Percentiles rank a stretch among this genome's conserved stretches.
Evolutionary conservation across 2,329 filamentous ascomycete genomes (phyloP).

Genomic region (Talaromyces sp.): DNA sequence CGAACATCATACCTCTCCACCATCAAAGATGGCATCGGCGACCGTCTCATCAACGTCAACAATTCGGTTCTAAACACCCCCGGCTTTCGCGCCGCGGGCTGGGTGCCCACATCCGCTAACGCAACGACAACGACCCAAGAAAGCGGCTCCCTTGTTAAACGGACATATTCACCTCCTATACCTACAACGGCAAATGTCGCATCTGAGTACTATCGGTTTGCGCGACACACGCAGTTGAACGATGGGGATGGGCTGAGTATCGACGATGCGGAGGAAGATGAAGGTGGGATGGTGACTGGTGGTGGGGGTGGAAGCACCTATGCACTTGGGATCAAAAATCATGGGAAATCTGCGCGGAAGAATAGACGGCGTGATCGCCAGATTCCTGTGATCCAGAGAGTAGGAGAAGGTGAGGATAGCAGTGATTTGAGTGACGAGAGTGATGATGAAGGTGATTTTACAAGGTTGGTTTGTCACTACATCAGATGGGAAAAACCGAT

Average conservation of each 20-base stretch:
- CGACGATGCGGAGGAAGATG: slow-evolving; percentile 57
- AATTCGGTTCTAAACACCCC: slow-evolving; percentile 61
- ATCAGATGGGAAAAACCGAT: neutral
- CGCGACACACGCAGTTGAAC: slow-evolving; percentile 27
- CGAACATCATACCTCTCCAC: slow-evolving; percentile 62
- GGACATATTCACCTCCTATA: slow-evolving; percentile 65
- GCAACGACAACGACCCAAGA: slow-evolving; percentile 38
- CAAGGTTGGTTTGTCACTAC: slow-evolving; percentile 28
- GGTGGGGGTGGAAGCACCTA: slow-evolving; percentile 50
- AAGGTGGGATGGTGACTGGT: slow-evolving; percentile 62
- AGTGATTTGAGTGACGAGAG: slow-evolving; percentile 65
- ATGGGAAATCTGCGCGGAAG: slow-evolving; percentile 30
- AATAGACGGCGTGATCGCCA: slow-evolving; percentile 36
- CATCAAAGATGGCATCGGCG: slow-evolving; percentile 64
- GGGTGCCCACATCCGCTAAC: slow-evolving; percentile 44
- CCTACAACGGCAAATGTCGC: slow-evolving; percentile 56
- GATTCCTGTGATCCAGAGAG: slow-evolving; percentile 52
- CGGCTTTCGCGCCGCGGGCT: slow-evolving; percentile 63
- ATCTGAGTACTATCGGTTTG: slow-evolving; percentile 60
- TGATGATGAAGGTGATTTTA: slow-evolving; percentile 57
- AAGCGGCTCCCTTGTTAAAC: slow-evolving; percentile 49
- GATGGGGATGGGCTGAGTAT: slow-evolving; percentile 29
- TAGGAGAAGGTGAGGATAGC: slow-evolving; percentile 61
- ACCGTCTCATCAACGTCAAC: slow-evolving; percentile 64
- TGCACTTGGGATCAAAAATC: slow-evolving; percentile 50